phyloP scores from a whole-genome alignment of 2,329 filamentous ascomycete genomes.

The Westerdykella aurantiaca region DNA sequence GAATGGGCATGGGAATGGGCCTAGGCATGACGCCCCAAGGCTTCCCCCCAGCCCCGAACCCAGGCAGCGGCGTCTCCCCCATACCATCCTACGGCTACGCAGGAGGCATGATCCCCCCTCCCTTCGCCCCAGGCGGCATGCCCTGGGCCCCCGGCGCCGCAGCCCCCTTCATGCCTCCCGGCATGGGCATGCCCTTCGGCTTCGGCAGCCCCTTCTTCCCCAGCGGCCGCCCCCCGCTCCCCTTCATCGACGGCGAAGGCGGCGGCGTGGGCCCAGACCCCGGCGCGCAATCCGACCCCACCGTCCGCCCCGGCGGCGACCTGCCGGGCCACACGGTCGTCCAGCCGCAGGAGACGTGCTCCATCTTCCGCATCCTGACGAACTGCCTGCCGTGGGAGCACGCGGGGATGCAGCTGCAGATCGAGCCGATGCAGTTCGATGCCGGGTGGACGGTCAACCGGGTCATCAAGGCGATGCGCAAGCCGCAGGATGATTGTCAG shows the following conservation, averaged over 20 bases:
- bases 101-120: conserved; percentile 9
- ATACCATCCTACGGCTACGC: conserved; percentile 21
- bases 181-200: background rate
- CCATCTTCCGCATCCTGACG: conserved; percentile 24
- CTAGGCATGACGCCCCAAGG: conserved; percentile 14
- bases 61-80: conserved; percentile 16
- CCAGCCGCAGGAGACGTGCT: conserved; percentile 20
- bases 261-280: conserved; percentile 1
- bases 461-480: conserved; percentile 23
- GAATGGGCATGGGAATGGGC: conserved; percentile 4
- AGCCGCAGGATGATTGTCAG: conserved; percentile 21
- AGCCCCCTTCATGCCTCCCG: background rate
- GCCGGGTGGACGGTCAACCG: conserved; percentile 22
- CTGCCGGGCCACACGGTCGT: conserved; percentile 23
- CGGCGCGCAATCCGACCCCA: conserved; percentile 20
- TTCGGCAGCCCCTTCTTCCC: background rate
- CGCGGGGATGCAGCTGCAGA: conserved; percentile 18
- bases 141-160: conserved; percentile 3
- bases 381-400: conserved; percentile 27
- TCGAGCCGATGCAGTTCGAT: conserved; percentile 22
- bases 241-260: conserved; percentile 2
- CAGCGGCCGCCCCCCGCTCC: background rate
- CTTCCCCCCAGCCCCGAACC: conserved; percentile 21
- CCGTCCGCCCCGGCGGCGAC: conserved; percentile 22
- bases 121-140: conserved; percentile 2